Percentiles rank a stretch among this genome's conserved stretches.
Conservation (phyloP, 257 asterid species). For the Solanum paucissectum region DNA sequence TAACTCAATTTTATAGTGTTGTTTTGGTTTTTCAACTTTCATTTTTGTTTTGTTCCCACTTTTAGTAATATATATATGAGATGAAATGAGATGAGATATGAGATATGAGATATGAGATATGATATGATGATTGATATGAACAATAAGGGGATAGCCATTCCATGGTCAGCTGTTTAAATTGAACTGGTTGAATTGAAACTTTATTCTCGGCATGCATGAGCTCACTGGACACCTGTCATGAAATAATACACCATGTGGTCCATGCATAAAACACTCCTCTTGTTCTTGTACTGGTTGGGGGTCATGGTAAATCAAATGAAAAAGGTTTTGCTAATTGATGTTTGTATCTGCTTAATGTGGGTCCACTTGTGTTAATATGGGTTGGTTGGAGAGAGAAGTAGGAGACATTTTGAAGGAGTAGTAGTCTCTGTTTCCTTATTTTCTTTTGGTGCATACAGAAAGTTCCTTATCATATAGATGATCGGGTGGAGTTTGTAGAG, state of each 20-base stretch:
- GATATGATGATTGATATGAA: not conserved
- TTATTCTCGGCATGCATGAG: not conserved
- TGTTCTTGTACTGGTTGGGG: not conserved
- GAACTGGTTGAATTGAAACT: not conserved
- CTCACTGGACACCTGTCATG: not conserved
- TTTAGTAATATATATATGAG: not conserved
- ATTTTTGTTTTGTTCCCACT: not conserved
- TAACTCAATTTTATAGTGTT: not conserved
- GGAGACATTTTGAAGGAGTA: not conserved
- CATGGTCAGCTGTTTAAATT: not conserved
- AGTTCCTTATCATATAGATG: not conserved
- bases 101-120: too few species aligned
- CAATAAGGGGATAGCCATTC: not conserved
- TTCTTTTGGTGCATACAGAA: not conserved
- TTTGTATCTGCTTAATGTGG: not conserved
- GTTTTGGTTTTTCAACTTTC: not conserved
- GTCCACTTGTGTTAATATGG: not conserved
- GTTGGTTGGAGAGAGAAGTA: not conserved
- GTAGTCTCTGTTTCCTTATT: not conserved
- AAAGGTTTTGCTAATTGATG: not conserved
- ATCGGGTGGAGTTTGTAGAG: not conserved
- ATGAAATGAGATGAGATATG: too few species aligned
- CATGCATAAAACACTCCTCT: not conserved
- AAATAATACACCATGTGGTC: not conserved
- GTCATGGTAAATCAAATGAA: not conserved